phyloP scores from a whole-genome alignment of 331 rosid species.

The Spiraea crenata region DNA sequence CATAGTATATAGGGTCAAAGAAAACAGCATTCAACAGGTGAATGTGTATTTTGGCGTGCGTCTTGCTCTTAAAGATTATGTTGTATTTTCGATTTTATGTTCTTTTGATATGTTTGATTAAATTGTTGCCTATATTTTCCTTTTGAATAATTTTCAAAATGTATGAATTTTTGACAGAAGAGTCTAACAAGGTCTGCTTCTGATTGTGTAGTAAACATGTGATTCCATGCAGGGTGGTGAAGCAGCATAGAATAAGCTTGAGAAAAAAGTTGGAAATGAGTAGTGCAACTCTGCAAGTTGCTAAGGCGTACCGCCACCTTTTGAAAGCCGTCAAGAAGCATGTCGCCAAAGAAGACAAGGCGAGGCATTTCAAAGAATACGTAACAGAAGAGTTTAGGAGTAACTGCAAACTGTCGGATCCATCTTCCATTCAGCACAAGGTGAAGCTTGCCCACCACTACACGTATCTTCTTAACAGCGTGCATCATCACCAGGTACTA shows the following conservation, averaged over 20 bases:
- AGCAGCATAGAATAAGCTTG: background rate
- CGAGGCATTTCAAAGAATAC: conserved; percentile 58
- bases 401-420: conserved; percentile 36
- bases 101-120: background rate
- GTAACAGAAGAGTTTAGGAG: conserved; percentile 62
- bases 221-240: conserved; percentile 9
- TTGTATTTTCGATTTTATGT: background rate
- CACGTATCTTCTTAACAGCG: conserved; percentile 63
- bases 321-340: conserved; percentile 72
- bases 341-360: conserved; percentile 57
- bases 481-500: conserved; percentile 78
- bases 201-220: background rate
- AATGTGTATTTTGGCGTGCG: background rate
- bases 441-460: conserved; percentile 76
- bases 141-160: background rate
- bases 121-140: background rate
- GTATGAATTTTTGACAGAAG: background rate
- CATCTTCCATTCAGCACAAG: conserved; percentile 52
- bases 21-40: too few species aligned
- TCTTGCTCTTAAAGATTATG: background rate
- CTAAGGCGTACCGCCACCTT: conserved; percentile 67
- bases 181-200: background rate
- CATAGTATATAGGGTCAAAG: background rate
- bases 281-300: conserved; percentile 49
- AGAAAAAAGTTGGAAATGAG: conserved; percentile 43